A percentile compares a stretch with the other conserved stretches of the same genome.
phyloP scores from a whole-genome alignment of 108 stramenopile species.

The Epithemia pelagica region DNA sequence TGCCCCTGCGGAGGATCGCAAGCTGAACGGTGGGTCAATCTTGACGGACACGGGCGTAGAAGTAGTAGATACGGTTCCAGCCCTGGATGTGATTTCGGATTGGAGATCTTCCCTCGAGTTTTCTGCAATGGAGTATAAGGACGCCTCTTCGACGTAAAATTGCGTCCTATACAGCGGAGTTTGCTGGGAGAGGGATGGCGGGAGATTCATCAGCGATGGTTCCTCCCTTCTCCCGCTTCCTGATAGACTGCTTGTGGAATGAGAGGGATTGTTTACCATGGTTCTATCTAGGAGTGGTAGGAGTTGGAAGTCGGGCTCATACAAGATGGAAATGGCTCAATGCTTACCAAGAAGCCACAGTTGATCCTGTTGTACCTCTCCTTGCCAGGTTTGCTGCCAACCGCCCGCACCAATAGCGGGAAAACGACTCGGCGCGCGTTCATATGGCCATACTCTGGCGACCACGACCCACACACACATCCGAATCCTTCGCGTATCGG shows the following conservation, averaged over 20 bases:
- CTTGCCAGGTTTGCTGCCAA: neutral
- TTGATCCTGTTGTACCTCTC: no score
- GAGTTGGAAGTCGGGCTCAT: neutral
- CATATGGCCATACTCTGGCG: no score
- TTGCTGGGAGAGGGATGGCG: neutral
- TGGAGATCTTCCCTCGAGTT: conserved; percentile 3
- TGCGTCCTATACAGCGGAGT: neutral
- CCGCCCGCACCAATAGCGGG: neutral
- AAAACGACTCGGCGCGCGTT: neutral
- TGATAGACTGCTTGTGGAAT: neutral
- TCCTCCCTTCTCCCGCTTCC: neutral
- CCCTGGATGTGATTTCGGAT: conserved; percentile 1
- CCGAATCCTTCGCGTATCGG: no score
- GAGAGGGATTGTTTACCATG: neutral
- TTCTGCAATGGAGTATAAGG: conserved; percentile 11
- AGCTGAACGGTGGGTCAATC: neutral
- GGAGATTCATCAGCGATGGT: neutral
- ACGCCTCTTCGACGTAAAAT: conserved; percentile 11
- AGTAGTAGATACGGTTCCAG: neutral
- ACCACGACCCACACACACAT: no score
- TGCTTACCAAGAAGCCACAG: neutral
- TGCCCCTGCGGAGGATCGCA: neutral
- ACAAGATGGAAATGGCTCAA: neutral
- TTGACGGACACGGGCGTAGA: neutral
- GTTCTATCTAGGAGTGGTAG: no score